Evolutionary conservation across 2,329 filamentous ascomycete genomes (phyloP).

Genomic region (Aureobasidium melanogenum): DNA sequence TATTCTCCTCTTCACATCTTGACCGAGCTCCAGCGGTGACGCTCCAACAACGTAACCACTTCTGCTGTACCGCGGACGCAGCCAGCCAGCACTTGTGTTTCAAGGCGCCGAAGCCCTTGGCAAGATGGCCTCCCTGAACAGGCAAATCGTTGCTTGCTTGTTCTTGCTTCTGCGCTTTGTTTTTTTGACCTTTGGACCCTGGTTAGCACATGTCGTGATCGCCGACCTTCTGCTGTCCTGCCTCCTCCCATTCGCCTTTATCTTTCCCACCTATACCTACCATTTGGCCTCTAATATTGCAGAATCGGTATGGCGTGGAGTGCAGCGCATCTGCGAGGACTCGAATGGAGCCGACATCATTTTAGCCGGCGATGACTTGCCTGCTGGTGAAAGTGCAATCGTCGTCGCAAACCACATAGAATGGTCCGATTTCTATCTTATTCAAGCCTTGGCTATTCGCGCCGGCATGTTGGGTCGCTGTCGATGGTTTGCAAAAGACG

Average conservation of each 20-base stretch:
- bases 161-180: slow-evolving; percentile 29
- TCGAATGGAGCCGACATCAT: slow-evolving; percentile 47
- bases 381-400: slow-evolving; percentile 48
- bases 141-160: slow-evolving; percentile 21
- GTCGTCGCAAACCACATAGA: slow-evolving; percentile 52
- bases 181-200: slow-evolving; percentile 33
- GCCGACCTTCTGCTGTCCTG: slow-evolving; percentile 39
- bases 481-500: slow-evolving; percentile 54
- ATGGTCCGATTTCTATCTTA: slow-evolving; percentile 58
- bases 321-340: slow-evolving; percentile 48
- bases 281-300: slow-evolving; percentile 47
- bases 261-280: slow-evolving; percentile 43
- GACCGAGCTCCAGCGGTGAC: neutral
- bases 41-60: slow-evolving; percentile 6
- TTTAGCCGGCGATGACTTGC: slow-evolving; percentile 45
- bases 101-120: neutral
- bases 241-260: slow-evolving; percentile 24
- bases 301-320: slow-evolving; percentile 46
- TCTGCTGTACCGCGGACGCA: slow-evolving; percentile 1
- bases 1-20: slow-evolving; percentile 5
- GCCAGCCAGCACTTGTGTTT: neutral
- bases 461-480: slow-evolving; percentile 52
- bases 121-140: neutral
- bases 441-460: slow-evolving; percentile 47
- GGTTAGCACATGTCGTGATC: slow-evolving; percentile 42